phyloP scores from a whole-genome alignment of 768 basidiomycete genomes.

The Tulasnella calospora region DNA sequence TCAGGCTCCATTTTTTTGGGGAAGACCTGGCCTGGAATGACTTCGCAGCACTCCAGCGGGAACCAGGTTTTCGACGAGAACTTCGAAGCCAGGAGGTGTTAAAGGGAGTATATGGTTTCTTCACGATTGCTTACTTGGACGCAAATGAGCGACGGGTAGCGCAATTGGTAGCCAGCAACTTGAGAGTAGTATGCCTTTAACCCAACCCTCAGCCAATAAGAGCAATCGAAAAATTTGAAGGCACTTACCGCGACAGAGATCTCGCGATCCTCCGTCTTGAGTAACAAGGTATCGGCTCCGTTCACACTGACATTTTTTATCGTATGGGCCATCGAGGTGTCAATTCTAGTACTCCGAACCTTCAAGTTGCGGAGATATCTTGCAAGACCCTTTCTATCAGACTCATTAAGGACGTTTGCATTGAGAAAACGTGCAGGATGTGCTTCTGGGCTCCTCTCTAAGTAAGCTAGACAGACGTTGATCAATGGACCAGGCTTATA shows the following conservation, averaged over 20 bases:
- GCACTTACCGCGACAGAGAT: slow-evolving; percentile 33
- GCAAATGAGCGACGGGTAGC: slow-evolving; percentile 60
- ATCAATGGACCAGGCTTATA: slow-evolving; percentile 54
- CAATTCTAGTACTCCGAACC: not conserved
- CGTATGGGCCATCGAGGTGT: slow-evolving; percentile 43
- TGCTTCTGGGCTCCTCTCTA: not conserved
- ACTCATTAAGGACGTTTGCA: slow-evolving; percentile 31
- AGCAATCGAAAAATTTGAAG: slow-evolving; percentile 32
- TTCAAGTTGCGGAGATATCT: slow-evolving; percentile 16
- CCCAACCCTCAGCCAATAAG: too few species aligned
- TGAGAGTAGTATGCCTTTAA: not conserved
- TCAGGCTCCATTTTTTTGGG: slow-evolving; percentile 51
- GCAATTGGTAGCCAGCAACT: slow-evolving; percentile 33
- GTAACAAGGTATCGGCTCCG: slow-evolving; percentile 52
- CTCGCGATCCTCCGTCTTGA: slow-evolving; percentile 50
- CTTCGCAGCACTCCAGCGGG: slow-evolving; percentile 62
- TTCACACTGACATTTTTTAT: slow-evolving; percentile 54
- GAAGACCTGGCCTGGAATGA: slow-evolving; percentile 64
- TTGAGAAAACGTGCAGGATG: slow-evolving; percentile 45
- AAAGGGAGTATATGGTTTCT: not conserved
- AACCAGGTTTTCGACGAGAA: slow-evolving; percentile 44
- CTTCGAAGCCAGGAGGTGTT: not conserved
- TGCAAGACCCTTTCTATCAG: not conserved
- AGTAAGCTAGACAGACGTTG: slow-evolving; percentile 41
- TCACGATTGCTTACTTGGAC: slow-evolving; percentile 47